Percentiles rank a stretch among this genome's conserved stretches.
Evolutionary conservation across 164 flowering plant genomes (phyloP).

Genomic region (Magnolia kwangsiensis): DNA sequence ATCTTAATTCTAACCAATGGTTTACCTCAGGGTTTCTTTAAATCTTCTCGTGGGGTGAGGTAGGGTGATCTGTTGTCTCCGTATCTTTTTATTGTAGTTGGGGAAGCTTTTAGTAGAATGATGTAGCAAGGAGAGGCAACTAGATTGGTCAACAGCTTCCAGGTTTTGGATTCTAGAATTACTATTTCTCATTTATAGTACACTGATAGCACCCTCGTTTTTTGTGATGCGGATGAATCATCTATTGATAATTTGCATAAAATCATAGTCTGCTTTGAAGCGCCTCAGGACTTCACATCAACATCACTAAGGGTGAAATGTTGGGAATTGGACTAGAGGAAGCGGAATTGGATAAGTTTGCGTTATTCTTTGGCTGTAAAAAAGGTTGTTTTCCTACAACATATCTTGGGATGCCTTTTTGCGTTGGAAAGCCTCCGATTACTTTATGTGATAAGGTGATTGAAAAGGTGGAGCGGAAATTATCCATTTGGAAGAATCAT

Average conservation of each 20-base stretch:
- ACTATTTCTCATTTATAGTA: not conserved
- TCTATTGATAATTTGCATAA: not conserved
- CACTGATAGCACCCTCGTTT: not conserved
- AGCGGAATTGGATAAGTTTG: not conserved
- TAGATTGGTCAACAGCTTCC: not conserved
- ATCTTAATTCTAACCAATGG: no score
- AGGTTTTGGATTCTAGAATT: not conserved
- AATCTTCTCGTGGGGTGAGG: no score
- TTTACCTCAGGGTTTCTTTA: no score
- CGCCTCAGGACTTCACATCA: not conserved
- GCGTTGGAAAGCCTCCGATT: not conserved
- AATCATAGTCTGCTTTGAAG: not conserved
- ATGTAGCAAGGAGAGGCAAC: not conserved
- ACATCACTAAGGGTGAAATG: not conserved
- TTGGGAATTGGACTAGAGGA: not conserved
- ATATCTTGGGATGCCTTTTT: not conserved
- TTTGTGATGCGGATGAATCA: not conserved
- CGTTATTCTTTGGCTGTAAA: not conserved
- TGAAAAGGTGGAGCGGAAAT: not conserved
- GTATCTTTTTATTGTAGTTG: not conserved
- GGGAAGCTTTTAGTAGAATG: not conserved
- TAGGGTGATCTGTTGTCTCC: not conserved
- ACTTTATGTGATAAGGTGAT: not conserved
- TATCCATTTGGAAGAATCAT: not conserved
- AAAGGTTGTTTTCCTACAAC: not conserved